Evolutionary conservation across 495 filamentous ascomycete genomes (phyloP).

Genomic region (Podospora tetraspora): DNA sequence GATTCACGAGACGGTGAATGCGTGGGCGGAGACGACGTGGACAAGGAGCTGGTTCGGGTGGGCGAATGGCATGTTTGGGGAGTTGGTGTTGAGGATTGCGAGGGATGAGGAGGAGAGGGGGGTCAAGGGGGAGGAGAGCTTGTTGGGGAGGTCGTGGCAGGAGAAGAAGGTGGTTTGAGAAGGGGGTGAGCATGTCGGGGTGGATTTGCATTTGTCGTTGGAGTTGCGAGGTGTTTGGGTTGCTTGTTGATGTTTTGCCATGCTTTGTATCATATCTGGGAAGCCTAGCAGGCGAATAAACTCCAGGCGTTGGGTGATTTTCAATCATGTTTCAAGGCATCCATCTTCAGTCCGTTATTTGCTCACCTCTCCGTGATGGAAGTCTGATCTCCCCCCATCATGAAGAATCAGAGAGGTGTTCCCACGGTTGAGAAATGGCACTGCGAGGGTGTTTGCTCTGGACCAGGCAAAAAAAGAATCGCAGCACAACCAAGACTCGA

Average conservation of each 20-base stretch:
- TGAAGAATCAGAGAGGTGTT: neutral
- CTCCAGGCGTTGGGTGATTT: neutral
- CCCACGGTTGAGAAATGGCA: neutral
- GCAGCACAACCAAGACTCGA: conserved; percentile 5
- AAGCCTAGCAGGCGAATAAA: neutral
- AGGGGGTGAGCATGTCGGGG: neutral
- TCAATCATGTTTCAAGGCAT: neutral
- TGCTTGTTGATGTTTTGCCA: neutral
- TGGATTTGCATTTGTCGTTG: neutral
- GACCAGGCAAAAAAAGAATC: neutral
- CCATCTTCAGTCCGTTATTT: neutral
- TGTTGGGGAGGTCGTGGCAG: conserved; percentile 30
- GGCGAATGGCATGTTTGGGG: conserved; percentile 65
- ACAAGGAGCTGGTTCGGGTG: conserved; percentile 64
- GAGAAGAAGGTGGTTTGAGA: neutral
- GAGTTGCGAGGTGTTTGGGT: neutral
- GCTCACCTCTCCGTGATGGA: neutral
- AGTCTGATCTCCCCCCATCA: neutral
- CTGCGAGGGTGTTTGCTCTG: neutral
- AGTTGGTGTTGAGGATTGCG: conserved; percentile 48
- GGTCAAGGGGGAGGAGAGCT: conserved; percentile 16
- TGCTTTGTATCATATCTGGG: neutral
- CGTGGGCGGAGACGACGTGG: conserved; percentile 48
- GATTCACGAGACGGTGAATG: conserved; percentile 58
- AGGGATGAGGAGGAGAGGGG: conserved; percentile 27